These are phyloP conservation scores for Exophiala sp. DNA, from an alignment of 2,329 filamentous ascomycete genomes.

Conservation along the genomic window DNA sequence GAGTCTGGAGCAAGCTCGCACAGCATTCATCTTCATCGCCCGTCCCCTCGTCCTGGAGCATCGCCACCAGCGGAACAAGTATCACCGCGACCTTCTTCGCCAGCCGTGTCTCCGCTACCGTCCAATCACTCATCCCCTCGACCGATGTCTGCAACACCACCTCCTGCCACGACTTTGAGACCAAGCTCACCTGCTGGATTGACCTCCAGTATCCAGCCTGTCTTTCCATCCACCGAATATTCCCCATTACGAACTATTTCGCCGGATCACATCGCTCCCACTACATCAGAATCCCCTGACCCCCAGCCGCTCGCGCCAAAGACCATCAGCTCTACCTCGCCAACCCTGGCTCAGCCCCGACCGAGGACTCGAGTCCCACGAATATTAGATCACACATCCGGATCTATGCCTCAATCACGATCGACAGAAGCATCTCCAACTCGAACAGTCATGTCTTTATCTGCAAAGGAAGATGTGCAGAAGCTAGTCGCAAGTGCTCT, in stretches of 20 bases:
- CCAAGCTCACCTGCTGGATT: conserved; percentile 66
- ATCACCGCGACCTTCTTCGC: conserved; percentile 41
- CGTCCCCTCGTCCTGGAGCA: conserved; percentile 31
- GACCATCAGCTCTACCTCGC: conserved; percentile 1
- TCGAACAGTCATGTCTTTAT: conserved; percentile 65
- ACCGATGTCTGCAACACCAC: conserved; percentile 38
- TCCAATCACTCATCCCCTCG: conserved; percentile 41
- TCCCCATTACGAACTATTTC: conserved; percentile 59
- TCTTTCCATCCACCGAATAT: conserved; percentile 71
- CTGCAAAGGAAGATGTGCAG: conserved; percentile 84
- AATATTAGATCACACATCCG: conserved; percentile 29
- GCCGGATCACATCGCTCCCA: conserved; percentile 16
- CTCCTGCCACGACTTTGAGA: conserved; percentile 42
- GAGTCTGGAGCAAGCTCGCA: conserved; percentile 44
- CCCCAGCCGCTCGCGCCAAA: conserved; percentile 11
- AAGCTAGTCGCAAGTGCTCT: conserved; percentile 80
- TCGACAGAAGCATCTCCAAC: conserved; percentile 65
- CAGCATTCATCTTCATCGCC: conserved; percentile 27
- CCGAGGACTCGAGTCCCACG: conserved; percentile 23
- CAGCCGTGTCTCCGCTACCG: conserved; percentile 39
- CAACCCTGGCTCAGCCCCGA: conserved; percentile 25
- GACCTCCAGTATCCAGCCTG: conserved; percentile 68
- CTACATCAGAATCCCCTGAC: conserved; percentile 9
- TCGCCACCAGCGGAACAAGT: conserved; percentile 35
- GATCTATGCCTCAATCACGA: conserved; percentile 48